Percentiles rank a stretch among this genome's conserved stretches.
Evolutionary conservation across 805 yeast genomes (phyloP).

Genomic region (Yarrowia sp.): DNA sequence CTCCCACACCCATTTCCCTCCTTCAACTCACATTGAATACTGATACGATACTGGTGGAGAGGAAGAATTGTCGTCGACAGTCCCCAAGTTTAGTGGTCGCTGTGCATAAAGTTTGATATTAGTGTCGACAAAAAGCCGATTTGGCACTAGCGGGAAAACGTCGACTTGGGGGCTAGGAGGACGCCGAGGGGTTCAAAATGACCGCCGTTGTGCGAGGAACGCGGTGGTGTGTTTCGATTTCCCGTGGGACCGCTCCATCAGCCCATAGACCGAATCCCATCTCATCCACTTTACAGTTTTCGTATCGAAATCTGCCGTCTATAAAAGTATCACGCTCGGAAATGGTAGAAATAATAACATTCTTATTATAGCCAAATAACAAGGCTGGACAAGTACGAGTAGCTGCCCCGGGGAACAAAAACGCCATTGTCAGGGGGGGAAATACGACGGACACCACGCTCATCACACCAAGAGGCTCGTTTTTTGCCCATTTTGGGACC

Average conservation of each 20-base stretch:
- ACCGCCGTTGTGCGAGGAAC: too few relatives aligned
- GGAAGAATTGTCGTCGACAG: constrained; percentile 23
- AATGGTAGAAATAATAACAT: background rate
- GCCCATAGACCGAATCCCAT: too few relatives aligned
- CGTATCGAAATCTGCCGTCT: constrained; percentile 1
- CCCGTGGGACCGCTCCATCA: background rate
- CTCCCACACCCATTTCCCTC: too few relatives aligned
- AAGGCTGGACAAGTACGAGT: background rate
- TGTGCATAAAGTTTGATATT: constrained; percentile 11
- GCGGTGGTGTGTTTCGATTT: background rate
- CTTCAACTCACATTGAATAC: constrained; percentile 26
- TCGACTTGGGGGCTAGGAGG: too few relatives aligned
- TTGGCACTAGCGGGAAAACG: constrained; percentile 13
- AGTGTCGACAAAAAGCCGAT: constrained; percentile 5
- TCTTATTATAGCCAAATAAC: background rate
- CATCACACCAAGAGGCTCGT: background rate
- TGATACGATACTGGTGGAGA: constrained; percentile 21
- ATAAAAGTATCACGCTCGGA: constrained; percentile 1
- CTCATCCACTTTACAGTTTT: too few relatives aligned
- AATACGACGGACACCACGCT: too few relatives aligned
- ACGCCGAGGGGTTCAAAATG: too few relatives aligned
- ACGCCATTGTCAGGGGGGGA: background rate
- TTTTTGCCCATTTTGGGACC: too few relatives aligned
- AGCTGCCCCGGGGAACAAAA: background rate
- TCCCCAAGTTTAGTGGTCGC: constrained; percentile 20